phyloP scores from a whole-genome alignment of 2,329 filamentous ascomycete genomes.

The Penicillium corylophilum region DNA sequence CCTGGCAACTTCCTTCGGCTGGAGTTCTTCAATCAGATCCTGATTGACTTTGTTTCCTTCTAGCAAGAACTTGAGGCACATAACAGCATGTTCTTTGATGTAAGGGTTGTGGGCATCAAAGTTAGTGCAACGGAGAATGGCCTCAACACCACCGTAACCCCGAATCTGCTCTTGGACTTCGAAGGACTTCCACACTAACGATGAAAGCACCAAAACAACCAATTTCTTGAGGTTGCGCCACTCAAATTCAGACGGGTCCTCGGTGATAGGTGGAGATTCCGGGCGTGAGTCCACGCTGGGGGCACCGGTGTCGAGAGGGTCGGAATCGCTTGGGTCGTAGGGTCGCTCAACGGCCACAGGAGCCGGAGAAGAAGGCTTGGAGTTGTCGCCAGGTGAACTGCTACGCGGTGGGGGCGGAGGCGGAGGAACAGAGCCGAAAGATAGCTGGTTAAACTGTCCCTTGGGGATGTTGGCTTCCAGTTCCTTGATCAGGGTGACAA shows the following conservation, averaged over 20 bases:
- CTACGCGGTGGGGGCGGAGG: constrained; percentile 26
- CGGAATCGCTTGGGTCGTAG: constrained; percentile 53
- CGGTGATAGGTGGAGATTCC: constrained; percentile 51
- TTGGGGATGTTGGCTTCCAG: constrained; percentile 86
- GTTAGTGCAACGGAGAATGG: constrained; percentile 81
- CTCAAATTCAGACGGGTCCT: constrained; percentile 66
- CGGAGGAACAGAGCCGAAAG: constrained; percentile 26
- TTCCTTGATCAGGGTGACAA: constrained; percentile 81
- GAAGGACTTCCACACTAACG: constrained; percentile 81
- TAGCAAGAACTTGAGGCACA: constrained; percentile 74
- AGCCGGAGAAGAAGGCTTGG: constrained; percentile 32
- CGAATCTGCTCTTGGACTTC: constrained; percentile 87
- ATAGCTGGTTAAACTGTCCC: constrained; percentile 60
- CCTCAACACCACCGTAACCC: constrained; percentile 79
- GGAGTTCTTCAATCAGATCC: constrained; percentile 52
- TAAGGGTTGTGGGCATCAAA: constrained; percentile 94
- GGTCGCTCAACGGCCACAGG: constrained; percentile 63
- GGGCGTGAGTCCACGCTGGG: constrained; percentile 45
- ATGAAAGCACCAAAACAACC: constrained; percentile 85
- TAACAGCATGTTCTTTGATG: constrained; percentile 85
- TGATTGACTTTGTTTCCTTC: constrained; percentile 55
- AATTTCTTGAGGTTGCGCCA: constrained; percentile 88
- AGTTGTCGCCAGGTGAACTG: constrained; percentile 30
- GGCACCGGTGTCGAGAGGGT: constrained; percentile 41
- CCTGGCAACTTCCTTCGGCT: constrained; percentile 45